phyloP scores from a whole-genome alignment of 345 rosid genomes.

The Sonneratia alba region DNA sequence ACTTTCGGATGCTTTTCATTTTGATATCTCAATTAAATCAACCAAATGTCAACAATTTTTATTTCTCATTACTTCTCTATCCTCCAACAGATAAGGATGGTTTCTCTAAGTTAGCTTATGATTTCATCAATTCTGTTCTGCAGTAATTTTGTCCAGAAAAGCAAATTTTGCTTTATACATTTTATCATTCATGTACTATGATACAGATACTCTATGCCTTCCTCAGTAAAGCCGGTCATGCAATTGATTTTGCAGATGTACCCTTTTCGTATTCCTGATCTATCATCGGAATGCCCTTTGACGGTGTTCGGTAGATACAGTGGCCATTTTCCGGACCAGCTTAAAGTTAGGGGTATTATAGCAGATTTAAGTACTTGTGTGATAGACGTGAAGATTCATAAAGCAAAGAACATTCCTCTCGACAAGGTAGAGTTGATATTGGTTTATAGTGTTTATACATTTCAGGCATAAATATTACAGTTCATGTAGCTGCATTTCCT shows the following conservation, averaged over 20 bases:
- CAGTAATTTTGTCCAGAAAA: neutral
- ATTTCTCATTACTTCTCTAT: neutral
- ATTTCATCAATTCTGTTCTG: neutral
- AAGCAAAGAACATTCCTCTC: slow-evolving; percentile 47
- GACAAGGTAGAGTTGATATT: slow-evolving; percentile 31
- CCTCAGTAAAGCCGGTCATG: neutral
- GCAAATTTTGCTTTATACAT: neutral
- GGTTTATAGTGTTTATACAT: neutral
- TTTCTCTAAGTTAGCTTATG: slow-evolving; percentile 5
- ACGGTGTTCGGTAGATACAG: slow-evolving; percentile 54
- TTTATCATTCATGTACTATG: neutral
- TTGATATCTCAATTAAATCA: neutral
- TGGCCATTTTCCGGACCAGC: slow-evolving; percentile 48
- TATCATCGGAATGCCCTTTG: slow-evolving; percentile 48
- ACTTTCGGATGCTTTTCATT: neutral
- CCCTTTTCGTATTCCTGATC: slow-evolving; percentile 55
- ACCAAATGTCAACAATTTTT: neutral
- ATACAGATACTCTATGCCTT: neutral
- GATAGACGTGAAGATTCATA: slow-evolving; percentile 45
- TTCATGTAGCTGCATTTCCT: neutral
- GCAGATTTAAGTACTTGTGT: slow-evolving; percentile 47
- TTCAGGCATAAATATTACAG: neutral
- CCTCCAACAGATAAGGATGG: neutral
- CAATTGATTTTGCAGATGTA: slow-evolving; percentile 29
- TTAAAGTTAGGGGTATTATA: slow-evolving; percentile 40